phyloP scores from a whole-genome alignment of 192 early-diverging fungal genomes.

The Geosiphon pyriformis region DNA sequence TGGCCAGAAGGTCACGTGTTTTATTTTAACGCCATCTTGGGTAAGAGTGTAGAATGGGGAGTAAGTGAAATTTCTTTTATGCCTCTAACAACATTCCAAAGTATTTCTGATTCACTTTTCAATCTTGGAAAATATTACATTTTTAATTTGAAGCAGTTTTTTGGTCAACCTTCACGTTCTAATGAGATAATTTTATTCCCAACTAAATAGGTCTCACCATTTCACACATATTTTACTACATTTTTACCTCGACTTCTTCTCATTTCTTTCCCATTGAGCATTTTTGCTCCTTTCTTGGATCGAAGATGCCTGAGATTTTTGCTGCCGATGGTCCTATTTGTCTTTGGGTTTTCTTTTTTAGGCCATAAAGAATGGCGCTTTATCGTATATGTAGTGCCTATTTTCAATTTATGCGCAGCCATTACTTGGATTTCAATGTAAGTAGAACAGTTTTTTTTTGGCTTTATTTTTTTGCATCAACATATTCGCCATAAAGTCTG shows the following conservation, averaged over 20 bases:
- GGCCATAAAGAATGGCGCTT: conserved; percentile 97
- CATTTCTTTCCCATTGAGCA: conserved; percentile 61
- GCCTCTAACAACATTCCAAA: too few species aligned
- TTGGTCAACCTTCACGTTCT: neutral
- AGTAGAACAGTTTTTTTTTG: conserved; percentile 22
- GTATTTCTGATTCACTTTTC: too few species aligned
- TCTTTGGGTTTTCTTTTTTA: conserved; percentile 65
- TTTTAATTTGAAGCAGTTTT: neutral
- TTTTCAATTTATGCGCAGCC: conserved; percentile 71
- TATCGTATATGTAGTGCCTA: conserved; percentile 77
- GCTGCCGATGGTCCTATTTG: conserved; percentile 49
- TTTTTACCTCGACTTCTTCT: conserved; percentile 76
- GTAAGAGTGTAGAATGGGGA: conserved; percentile 65
- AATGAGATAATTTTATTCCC: neutral
- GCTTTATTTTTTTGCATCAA: too few species aligned
- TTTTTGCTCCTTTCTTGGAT: conserved; percentile 43
- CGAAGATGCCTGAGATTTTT: conserved; percentile 46
- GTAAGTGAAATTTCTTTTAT: conserved; percentile 22
- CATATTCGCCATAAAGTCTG: too few species aligned
- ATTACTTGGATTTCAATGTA: conserved; percentile 41
- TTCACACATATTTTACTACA: conserved; percentile 61
- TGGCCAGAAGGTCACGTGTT: conserved; percentile 78
- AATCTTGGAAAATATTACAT: neutral
- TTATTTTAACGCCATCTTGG: conserved; percentile 68
- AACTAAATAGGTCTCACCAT: conserved; percentile 55